These are phyloP conservation scores for Microthlaspi erraticum DNA, from an alignment of 345 rosid genomes.

Conservation along the genomic window DNA sequence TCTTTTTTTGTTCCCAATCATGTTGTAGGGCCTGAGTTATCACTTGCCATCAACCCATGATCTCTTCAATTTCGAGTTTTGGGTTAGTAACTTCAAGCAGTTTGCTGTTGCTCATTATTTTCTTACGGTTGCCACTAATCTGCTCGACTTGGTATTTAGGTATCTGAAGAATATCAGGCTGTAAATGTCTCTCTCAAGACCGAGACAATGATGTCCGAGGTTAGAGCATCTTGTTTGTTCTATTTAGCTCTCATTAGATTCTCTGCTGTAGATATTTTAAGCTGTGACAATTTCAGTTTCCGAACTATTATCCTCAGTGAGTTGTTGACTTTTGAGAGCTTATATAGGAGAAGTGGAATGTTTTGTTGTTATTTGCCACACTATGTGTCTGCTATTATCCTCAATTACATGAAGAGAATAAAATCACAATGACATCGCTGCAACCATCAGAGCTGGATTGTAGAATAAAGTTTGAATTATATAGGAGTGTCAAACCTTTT, in stretches of 20 bases:
- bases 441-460: conserved; percentile 18
- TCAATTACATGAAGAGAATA: conserved; percentile 13
- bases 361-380: conserved; percentile 22
- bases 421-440: not conserved
- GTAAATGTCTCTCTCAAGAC: conserved; percentile 86
- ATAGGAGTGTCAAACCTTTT: conserved; percentile 15
- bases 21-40: conserved; percentile 75
- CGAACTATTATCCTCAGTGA: not conserved
- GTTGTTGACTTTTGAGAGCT: conserved; percentile 27
- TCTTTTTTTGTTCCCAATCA: conserved; percentile 23
- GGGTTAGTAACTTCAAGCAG: conserved; percentile 90
- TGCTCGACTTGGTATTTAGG: conserved; percentile 53
- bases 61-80: conserved; percentile 93
- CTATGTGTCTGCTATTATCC: conserved; percentile 7
- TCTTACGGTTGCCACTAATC: conserved; percentile 40
- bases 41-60: conserved; percentile 92
- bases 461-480: conserved; percentile 22
- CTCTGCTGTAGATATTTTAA: conserved; percentile 25
- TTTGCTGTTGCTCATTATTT: conserved; percentile 30
- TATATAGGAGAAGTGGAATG: conserved; percentile 14
- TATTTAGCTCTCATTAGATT: conserved; percentile 14
- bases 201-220: conserved; percentile 83
- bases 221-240: conserved; percentile 46
- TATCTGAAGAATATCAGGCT: conserved; percentile 89
- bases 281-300: conserved; percentile 18